A percentile compares a stretch with the other conserved stretches of the same genome.
phyloP scores from a whole-genome alignment of 2,329 filamentous ascomycete species.

The Venturiaceae sp. region DNA sequence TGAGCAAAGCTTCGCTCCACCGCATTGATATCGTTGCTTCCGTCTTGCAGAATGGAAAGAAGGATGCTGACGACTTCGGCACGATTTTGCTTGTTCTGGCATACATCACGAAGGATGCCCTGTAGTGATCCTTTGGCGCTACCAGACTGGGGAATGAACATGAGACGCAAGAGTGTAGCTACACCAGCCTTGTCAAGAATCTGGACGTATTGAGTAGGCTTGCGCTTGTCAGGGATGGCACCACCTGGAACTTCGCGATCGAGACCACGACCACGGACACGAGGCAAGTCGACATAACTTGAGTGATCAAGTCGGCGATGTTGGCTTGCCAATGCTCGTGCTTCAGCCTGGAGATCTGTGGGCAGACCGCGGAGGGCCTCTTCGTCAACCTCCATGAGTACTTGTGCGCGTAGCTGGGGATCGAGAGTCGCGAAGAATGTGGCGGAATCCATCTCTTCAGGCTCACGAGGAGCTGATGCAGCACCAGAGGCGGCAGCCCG shows the following conservation, averaged over 20 bases:
- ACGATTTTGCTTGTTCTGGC: constrained; percentile 91
- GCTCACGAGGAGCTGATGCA: constrained; percentile 37
- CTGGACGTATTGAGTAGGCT: constrained; percentile 77
- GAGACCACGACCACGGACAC: constrained; percentile 14
- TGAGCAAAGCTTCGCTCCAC: constrained; percentile 94
- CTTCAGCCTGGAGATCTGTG: constrained; percentile 77
- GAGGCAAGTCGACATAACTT: constrained; percentile 13
- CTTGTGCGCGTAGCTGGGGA: constrained; percentile 71
- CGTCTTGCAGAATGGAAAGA: constrained; percentile 89
- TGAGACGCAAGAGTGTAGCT: constrained; percentile 90
- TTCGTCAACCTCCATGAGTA: constrained; percentile 85
- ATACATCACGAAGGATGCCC: constrained; percentile 81
- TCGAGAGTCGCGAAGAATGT: constrained; percentile 89
- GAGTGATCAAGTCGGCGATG: constrained; percentile 39
- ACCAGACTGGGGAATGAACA: constrained; percentile 92
- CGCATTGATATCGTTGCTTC: constrained; percentile 83
- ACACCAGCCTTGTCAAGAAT: constrained; percentile 96
- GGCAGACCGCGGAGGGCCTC: constrained; percentile 77
- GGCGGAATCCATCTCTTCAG: constrained; percentile 82
- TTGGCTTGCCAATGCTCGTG: constrained; percentile 57
- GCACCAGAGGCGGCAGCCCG: constrained; percentile 44
- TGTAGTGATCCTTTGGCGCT: constrained; percentile 78
- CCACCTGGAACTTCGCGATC: constrained; percentile 13
- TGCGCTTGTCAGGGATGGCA: constrained; percentile 50
- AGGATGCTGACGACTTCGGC: constrained; percentile 89